Conservation (phyloP, 768 basidiomycete species). For the Mycena vulgaris region DNA sequence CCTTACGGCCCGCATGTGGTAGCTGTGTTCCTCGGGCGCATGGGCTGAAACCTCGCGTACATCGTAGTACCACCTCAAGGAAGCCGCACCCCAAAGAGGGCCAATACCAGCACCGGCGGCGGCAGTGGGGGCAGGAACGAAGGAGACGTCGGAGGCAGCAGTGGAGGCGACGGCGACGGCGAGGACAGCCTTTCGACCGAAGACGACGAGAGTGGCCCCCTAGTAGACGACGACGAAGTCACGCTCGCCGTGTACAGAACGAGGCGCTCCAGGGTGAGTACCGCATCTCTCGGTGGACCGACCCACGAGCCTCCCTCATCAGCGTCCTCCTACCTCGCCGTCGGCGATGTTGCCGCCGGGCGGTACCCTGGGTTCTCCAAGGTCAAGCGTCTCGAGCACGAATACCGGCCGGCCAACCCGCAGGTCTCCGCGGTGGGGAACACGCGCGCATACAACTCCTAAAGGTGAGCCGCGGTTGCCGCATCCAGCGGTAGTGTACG, state of each 20-base stretch:
- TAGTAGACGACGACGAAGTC: neutral
- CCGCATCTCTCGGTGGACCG: neutral
- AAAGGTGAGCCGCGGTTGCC: no score
- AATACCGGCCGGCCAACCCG: conserved; percentile 4
- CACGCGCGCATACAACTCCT: neutral
- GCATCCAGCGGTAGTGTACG: no score
- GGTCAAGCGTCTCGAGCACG: neutral
- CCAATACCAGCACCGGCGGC: no score
- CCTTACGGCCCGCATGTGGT: neutral
- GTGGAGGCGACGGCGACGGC: neutral
- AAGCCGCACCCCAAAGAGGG: neutral
- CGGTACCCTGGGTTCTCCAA: conserved; percentile 10
- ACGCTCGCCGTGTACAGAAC: conserved; percentile 4
- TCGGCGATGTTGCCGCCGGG: neutral
- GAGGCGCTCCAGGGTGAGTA: conserved; percentile 8
- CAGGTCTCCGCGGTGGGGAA: conserved; percentile 13
- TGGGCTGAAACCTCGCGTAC: neutral
- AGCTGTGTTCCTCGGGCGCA: neutral
- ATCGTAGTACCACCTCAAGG: neutral
- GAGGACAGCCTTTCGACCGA: neutral
- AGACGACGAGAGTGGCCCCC: neutral
- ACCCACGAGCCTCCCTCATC: neutral
- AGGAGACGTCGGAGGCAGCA: neutral
- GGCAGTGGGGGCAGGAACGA: no score
- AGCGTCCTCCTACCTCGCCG: neutral